These are phyloP conservation scores for Mycosphaerella sp. DNA, from an alignment of 2,329 filamentous ascomycete species.

Conservation along the genomic window DNA sequence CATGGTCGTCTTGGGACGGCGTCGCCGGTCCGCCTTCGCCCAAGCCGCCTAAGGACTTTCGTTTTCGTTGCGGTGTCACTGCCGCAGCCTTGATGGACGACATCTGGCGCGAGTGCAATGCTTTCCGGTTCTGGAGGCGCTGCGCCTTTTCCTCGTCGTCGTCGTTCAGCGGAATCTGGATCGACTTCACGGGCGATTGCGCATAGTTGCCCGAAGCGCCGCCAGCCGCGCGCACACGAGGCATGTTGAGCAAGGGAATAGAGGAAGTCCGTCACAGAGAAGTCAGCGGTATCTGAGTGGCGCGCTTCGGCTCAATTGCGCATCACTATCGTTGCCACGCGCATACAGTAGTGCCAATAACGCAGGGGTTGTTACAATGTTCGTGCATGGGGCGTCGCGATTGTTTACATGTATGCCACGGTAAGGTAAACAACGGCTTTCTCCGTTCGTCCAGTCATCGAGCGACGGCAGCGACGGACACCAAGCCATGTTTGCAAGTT, in stretches of 20 bases:
- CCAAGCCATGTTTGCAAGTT: too few relatives aligned
- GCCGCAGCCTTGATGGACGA: conserved; percentile 76
- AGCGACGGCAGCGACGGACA: too few relatives aligned
- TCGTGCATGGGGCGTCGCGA: neutral
- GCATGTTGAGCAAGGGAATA: conserved; percentile 26
- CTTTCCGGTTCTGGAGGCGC: conserved; percentile 79
- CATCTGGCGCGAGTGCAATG: conserved; percentile 82
- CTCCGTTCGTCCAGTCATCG: too few relatives aligned
- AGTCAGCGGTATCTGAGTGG: neutral
- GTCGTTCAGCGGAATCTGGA: conserved; percentile 90
- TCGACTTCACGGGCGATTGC: conserved; percentile 46
- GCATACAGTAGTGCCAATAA: neutral
- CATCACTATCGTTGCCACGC: neutral
- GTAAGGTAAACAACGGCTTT: neutral
- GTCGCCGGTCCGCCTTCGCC: conserved; percentile 46
- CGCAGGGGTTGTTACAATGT: neutral
- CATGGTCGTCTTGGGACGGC: conserved; percentile 49
- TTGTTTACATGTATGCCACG: neutral
- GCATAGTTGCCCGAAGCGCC: conserved; percentile 45
- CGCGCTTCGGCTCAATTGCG: neutral
- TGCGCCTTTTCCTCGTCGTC: conserved; percentile 87
- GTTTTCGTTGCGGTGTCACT: conserved; percentile 49
- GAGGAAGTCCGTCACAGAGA: neutral
- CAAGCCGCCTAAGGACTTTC: conserved; percentile 28
- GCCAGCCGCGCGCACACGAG: conserved; percentile 38